These are phyloP conservation scores for Boletus sp. DNA, from an alignment of 768 basidiomycete species.

Conservation along the genomic window DNA sequence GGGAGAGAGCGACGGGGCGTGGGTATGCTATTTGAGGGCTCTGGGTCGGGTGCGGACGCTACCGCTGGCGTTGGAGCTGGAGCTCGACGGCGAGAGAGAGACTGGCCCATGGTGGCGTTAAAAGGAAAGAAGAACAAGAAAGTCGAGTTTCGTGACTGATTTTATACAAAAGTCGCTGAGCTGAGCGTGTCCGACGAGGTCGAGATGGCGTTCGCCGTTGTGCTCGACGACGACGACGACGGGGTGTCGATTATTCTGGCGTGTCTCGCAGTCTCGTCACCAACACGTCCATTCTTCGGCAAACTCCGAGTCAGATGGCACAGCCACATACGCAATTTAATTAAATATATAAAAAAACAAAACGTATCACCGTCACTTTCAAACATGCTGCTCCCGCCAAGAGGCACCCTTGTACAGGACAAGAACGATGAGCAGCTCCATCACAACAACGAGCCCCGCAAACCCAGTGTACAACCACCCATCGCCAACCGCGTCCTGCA, in stretches of 20 bases:
- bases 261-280: constrained; percentile 25
- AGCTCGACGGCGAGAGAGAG: constrained; percentile 27
- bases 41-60: constrained; percentile 11
- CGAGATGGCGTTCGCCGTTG: constrained; percentile 10
- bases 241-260: constrained; percentile 28
- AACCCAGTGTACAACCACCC: constrained; percentile 78
- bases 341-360: constrained; percentile 8
- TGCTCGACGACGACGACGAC: constrained; percentile 12
- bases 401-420: constrained; percentile 55
- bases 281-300: constrained; percentile 23
- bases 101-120: constrained; percentile 29
- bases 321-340: constrained; percentile 16
- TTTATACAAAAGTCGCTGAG: background rate
- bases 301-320: constrained; percentile 15
- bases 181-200: constrained; percentile 1
- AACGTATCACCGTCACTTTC: background rate
- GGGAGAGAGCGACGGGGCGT: constrained; percentile 26
- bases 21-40: background rate
- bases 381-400: constrained; percentile 51
- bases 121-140: background rate
- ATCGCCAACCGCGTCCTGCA: constrained; percentile 75
- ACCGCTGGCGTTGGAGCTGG: constrained; percentile 6
- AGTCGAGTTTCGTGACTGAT: background rate
- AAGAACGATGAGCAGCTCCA: constrained; percentile 56
- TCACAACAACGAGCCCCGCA: constrained; percentile 50